Base-by-base conservation (phyloP, 257 asterid species). In the Fraxinus cuspidata region DNA sequence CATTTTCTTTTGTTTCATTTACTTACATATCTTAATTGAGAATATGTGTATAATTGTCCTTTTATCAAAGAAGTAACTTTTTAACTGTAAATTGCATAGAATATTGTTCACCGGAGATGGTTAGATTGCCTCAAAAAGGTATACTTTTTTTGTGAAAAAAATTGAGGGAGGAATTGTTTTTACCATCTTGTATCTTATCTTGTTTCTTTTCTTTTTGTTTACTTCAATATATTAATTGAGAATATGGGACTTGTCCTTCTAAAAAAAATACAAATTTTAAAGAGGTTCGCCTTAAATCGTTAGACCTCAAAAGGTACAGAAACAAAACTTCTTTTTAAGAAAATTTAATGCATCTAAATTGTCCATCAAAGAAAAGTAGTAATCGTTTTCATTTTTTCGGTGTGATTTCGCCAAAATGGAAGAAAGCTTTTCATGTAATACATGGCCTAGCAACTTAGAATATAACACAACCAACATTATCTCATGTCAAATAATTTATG, bases 401-500 rank as follows among this genome's bases (percentile, higher is more conserved):
- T 35, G 32, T 19, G 28, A 67, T 40, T 49, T 40, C 38, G 65
- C 38, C 7, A 66, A 27, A 60, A 9, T n/a, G 28, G 32, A 68
- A 56, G 34, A 19, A 53, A 70, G 67, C 25, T 58, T 35, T 29
- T 65, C 79, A 47, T 13, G 71, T 18, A 23, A n/a, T 23, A 68
- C 7, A 73, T 25, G 47, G 34, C 42, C 72, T 35, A 31, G 69
- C 80, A 64, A 60, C 60, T 44, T 42, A 15, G 68, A 51, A 53
- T 34, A 18, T 73, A 63, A 29, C 77, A 51, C 12, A 70, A 32
- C 28, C 3, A 7, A 60, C 58, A 7, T 56, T 34, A 58, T 64
- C 27, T 65, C 70, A 71, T 70, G 38, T 18, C 16, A 75, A 71
- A 65, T 80, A 82, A 56, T 29, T 7, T 49, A 23, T 73, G 76